Base-by-base conservation (phyloP, 139 green algal species). In the Chlorella vulgaris region DNA sequence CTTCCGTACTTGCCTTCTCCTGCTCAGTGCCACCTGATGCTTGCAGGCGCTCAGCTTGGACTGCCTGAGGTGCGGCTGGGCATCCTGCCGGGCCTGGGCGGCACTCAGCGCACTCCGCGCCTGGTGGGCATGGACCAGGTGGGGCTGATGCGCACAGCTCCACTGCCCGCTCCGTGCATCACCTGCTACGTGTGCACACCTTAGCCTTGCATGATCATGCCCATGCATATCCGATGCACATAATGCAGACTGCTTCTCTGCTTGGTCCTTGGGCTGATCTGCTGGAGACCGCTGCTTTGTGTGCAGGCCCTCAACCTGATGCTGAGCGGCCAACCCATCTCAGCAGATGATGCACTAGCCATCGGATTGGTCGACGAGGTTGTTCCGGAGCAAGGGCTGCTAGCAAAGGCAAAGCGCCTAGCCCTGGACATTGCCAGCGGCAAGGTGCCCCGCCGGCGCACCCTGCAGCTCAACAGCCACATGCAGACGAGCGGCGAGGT, bases 1-100 rank as follows among this genome's bases (percentile, higher is more conserved):
- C 15, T 58, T 58, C 13, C 47, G 13, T 15, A 58, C 15, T 58
- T 58, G 47, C 62, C 62, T 24, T 6, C 58, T 19, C 10, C 58
- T 39, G 21, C 24, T 21, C 22, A 8, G 55, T 65, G 55, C 8
- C 55, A 22, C 31, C 62, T 42, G 29, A 69, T 40, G n/a, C 58
- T 67, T 67, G 58, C 76, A 82, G 90, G 89, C 61, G 85, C 90
- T 35, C 88, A 91, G 71, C 80, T 99, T 39, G 96, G 95, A 13
- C 89, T 99, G 75, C 96, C 96, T 6, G 96, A 99, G 87, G 87
- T 99, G 71, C 88, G 93, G 74, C 90, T 99, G 29, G 95, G 96
- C 69, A 95, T 99, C 83, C 94, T 98, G 38, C 95, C 96, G 21
- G 96, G 96, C 35, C 96, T 99, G 87, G 96, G 96, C 24, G 96